Conservation (phyloP, 768 basidiomycete species). For the Sarcodon aspratus region DNA sequence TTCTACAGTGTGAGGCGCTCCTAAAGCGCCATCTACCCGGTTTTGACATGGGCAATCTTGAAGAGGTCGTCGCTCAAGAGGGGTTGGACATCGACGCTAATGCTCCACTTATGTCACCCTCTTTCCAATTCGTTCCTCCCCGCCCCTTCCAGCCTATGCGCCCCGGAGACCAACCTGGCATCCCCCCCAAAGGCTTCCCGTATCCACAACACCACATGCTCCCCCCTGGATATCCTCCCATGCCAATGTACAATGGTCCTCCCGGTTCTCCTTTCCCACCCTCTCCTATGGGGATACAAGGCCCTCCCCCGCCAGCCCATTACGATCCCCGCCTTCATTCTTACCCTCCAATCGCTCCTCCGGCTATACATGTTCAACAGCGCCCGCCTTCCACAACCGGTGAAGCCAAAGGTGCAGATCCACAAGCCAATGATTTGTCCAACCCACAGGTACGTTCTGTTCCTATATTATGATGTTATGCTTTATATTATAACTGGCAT, state of each 20-base stretch:
- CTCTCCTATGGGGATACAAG: constrained; percentile 28
- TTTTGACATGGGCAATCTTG: constrained; percentile 56
- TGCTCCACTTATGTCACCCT: constrained; percentile 8
- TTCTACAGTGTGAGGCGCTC: constrained; percentile 67
- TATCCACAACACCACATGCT: constrained; percentile 27
- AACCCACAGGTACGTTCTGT: constrained; percentile 38
- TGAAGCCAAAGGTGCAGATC: constrained; percentile 61
- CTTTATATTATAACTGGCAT: not conserved
- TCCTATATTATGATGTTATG: not conserved
- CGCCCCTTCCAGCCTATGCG: constrained; percentile 10
- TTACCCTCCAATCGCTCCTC: constrained; percentile 25
- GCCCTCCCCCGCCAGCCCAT: constrained; percentile 19
- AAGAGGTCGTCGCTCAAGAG: constrained; percentile 52
- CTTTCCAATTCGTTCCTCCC: constrained; percentile 17
- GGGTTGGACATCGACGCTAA: constrained; percentile 40
- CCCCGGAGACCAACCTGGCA: constrained; percentile 11
- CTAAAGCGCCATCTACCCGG: constrained; percentile 62
- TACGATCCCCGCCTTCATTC: constrained; percentile 49
- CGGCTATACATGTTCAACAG: constrained; percentile 14
- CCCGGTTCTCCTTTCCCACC: constrained; percentile 24
- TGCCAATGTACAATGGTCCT: constrained; percentile 32
- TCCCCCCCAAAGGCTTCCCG: constrained; percentile 21
- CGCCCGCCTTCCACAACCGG: constrained; percentile 18
- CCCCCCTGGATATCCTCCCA: constrained; percentile 34
- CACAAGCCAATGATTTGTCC: constrained; percentile 70